These are phyloP conservation scores for Chromera velia DNA, from an alignment of 73 alveolate species.

Conservation along the genomic window DNA sequence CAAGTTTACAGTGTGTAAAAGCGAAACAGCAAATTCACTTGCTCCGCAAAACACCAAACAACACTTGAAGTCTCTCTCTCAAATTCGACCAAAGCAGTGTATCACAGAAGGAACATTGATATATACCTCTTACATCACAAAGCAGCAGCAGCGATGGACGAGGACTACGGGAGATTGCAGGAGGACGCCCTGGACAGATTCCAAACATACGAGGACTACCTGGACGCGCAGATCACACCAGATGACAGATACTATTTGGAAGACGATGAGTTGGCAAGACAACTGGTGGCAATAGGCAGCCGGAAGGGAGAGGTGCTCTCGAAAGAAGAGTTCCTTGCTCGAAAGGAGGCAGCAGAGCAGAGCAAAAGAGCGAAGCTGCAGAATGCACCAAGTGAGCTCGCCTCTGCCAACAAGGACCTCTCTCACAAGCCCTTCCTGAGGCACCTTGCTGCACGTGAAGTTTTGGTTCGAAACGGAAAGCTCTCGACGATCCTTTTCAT, in stretches of 20 bases:
- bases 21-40: no score
- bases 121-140: no score
- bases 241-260: conserved; percentile 83
- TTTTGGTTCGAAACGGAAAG: conserved; percentile 82
- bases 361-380: conserved; percentile 57
- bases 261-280: conserved; percentile 89
- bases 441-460: conserved; percentile 72
- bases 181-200: conserved; percentile 70
- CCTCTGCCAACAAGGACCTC: conserved; percentile 68
- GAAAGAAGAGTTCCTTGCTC: conserved; percentile 75
- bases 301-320: conserved; percentile 88
- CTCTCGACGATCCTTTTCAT: conserved; percentile 89
- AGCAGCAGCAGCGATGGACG: background rate
- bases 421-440: conserved; percentile 69
- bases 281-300: conserved; percentile 82
- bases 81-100: no score
- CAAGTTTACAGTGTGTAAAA: no score
- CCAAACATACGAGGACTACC: conserved; percentile 78
- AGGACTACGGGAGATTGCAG: background rate
- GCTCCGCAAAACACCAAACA: no score
- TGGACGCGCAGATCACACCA: conserved; percentile 79
- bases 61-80: no score
- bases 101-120: no score
- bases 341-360: conserved; percentile 81
- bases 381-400: conserved; percentile 37